A percentile compares a stretch with the other conserved stretches of the same genome.
phyloP scores from a whole-genome alignment of 2,329 filamentous ascomycete genomes.

The Aaosphaeria pasadenensis region DNA sequence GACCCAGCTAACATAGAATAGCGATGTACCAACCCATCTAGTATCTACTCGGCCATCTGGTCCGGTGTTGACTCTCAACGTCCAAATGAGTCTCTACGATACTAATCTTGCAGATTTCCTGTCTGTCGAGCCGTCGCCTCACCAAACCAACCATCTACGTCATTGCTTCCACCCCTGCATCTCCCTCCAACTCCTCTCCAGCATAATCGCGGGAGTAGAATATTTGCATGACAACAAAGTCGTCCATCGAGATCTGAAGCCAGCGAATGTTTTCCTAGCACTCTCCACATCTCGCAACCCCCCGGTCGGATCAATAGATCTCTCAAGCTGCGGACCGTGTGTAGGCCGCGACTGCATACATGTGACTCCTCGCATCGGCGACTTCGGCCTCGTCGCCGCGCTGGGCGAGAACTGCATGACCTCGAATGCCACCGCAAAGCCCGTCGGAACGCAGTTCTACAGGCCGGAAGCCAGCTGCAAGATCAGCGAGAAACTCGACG shows the following conservation, averaged over 20 bases:
- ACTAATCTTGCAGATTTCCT: constrained; percentile 61
- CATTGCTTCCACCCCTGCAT: constrained; percentile 64
- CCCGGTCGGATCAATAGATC: constrained; percentile 46
- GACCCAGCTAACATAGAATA: constrained; percentile 3
- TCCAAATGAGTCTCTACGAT: constrained; percentile 67
- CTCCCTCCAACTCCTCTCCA: constrained; percentile 56
- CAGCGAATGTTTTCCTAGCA: constrained; percentile 65
- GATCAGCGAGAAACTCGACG: constrained; percentile 54
- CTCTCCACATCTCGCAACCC: constrained; percentile 33
- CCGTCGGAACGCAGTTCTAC: constrained; percentile 62
- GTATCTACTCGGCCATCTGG: constrained; percentile 16
- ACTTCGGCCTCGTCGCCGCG: constrained; percentile 64
- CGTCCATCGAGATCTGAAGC: constrained; percentile 66
- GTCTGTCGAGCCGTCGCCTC: constrained; percentile 11
- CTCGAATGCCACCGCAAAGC: constrained; percentile 32
- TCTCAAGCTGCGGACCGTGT: constrained; percentile 49
- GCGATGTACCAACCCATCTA: constrained; percentile 24
- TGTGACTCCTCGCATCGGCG: constrained; percentile 61
- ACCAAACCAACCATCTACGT: not conserved
- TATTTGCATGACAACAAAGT: constrained; percentile 62
- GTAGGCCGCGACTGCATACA: constrained; percentile 34
- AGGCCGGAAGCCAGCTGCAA: constrained; percentile 45
- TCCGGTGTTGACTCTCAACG: constrained; percentile 53
- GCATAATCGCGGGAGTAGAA: constrained; percentile 61
- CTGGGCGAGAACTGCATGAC: constrained; percentile 39